Evolutionary conservation across 2,329 filamentous ascomycete species (phyloP).

Genomic region (Hymenoscyphus occultus): DNA sequence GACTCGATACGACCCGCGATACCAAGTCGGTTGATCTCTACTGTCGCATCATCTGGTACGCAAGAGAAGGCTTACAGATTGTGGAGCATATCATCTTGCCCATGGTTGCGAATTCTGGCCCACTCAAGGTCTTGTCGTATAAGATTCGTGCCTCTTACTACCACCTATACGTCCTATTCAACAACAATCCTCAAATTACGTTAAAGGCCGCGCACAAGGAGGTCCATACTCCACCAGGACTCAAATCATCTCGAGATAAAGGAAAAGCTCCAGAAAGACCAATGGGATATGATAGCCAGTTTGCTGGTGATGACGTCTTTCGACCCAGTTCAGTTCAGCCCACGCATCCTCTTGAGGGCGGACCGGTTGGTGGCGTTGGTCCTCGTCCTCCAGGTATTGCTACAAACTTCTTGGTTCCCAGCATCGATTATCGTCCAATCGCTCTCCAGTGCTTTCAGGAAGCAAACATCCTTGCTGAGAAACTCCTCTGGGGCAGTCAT

Average conservation of each 20-base stretch:
- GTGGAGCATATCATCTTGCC: conserved; percentile 86
- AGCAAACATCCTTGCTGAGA: conserved; percentile 70
- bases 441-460: conserved; percentile 78
- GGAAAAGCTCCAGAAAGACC: conserved; percentile 31
- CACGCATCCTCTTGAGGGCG: conserved; percentile 36
- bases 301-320: conserved; percentile 19
- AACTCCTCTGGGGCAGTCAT: conserved; percentile 79
- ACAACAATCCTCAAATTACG: conserved; percentile 76
- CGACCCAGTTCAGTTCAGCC: conserved; percentile 35
- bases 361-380: conserved; percentile 47
- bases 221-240: conserved; percentile 41
- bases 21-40: conserved; percentile 81
- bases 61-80: conserved; percentile 84
- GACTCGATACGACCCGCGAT: conserved; percentile 73
- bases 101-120: conserved; percentile 72
- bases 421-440: conserved; percentile 76
- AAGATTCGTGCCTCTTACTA: conserved; percentile 94
- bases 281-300: neutral
- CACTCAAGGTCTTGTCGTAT: conserved; percentile 84
- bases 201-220: conserved; percentile 27
- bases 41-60: conserved; percentile 91
- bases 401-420: conserved; percentile 75
- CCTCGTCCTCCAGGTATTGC: conserved; percentile 43
- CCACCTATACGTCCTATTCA: conserved; percentile 94
- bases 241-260: conserved; percentile 35